Evolutionary conservation across 257 asterid genomes (phyloP), one percentile per base, ranked within the genome.

Genomic region (Paraleonurus japonicus): DNA sequence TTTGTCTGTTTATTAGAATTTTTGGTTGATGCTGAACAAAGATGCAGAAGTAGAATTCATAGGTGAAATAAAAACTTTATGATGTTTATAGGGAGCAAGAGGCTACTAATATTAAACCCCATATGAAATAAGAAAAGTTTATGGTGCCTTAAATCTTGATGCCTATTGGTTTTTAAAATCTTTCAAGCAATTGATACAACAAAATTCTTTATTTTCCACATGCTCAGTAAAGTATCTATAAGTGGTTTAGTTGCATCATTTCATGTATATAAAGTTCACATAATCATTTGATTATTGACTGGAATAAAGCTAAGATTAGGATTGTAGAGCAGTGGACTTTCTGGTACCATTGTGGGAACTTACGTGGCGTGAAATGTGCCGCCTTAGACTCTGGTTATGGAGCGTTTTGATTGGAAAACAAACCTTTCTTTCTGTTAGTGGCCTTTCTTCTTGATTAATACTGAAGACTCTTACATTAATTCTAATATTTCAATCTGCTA

Each of bases 381-480:
- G 75, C 67, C 62, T 47, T 71, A 47, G 43, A 59, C 82, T 61
- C 75, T 58, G 66, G 65, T 73, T 9, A 33, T 66, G 83, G 69
- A 58, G 70, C 12, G 17, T 72, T 73, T 71, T 73, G 60, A 82
- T 82, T 80, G 80, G 82, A 67, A 51, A 76, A 47, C 70, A 19
- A 75, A 73, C 79, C 67, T 78, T 71, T 81, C 75, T 73, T 73
- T 76, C 79, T 73, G 81, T 67, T 78, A 85, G 85, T 85, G 89
- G 84, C 74, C 62, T 75, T 80, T 70, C 62, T 69, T 39, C 66
- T 82, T 67, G 86, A 84, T 83, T 81, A 50, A 67, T 66, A 27
- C 57, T 35, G 79, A 84, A 81, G 80, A 70, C 75, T 79, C 79
- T 32, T 71, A 35, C 4, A 24, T 61, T 81, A 62, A 32, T 63